phyloP scores from a whole-genome alignment of 257 asterid species.

The Henckelia pumila region DNA sequence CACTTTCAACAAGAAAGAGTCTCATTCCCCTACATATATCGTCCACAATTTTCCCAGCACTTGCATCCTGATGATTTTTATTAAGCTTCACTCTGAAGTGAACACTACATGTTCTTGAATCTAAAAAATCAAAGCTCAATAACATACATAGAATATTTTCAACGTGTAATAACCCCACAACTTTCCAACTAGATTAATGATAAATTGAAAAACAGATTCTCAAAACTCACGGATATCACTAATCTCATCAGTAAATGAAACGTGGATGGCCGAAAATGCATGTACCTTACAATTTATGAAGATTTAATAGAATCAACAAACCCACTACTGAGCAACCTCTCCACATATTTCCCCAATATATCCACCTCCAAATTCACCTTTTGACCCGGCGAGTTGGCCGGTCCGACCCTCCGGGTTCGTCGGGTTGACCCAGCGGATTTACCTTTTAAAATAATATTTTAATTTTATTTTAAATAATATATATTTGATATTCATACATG shows the following conservation, averaged over 20 bases:
- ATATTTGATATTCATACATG: no score
- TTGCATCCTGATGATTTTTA: not conserved
- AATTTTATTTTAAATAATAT: no score
- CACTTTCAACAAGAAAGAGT: constrained; percentile 74
- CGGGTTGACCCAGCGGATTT: no score
- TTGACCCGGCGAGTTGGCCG: no score
- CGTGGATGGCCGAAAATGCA: not conserved
- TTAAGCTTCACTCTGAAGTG: not conserved
- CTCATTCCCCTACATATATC: constrained; percentile 53
- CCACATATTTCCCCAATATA: constrained; percentile 87
- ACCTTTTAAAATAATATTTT: no score
- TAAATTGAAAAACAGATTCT: not conserved
- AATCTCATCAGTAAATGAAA: not conserved
- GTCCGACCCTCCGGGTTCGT: no score
- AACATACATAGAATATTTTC: not conserved
- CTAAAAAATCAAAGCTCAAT: not conserved
- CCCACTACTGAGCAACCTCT: constrained; percentile 67
- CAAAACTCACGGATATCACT: not conserved
- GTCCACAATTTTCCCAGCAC: not conserved
- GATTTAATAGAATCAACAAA: constrained; percentile 47
- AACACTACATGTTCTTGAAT: constrained; percentile 5
- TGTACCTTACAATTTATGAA: constrained; percentile 27
- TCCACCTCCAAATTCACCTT: constrained; percentile 92
- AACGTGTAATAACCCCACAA: not conserved
- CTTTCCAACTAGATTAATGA: not conserved